These are phyloP conservation scores for Russula dissimulans DNA, from an alignment of 768 basidiomycete species.

Conservation along the genomic window DNA sequence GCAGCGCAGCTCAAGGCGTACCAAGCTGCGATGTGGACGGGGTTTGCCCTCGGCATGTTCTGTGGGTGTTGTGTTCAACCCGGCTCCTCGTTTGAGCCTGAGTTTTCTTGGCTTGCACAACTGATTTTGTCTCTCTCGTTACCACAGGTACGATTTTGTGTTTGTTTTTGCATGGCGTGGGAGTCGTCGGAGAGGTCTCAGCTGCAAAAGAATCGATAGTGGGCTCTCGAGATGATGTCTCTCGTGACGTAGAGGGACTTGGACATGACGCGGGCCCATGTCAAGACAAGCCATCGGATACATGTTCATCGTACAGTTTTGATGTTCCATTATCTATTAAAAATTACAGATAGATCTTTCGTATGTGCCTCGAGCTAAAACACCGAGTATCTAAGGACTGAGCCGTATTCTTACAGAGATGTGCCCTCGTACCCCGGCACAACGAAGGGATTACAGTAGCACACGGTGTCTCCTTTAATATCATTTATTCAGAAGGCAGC, in stretches of 20 bases:
- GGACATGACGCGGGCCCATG: background rate
- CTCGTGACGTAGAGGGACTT: background rate
- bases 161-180: conserved; percentile 30
- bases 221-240: background rate
- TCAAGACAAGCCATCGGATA: background rate
- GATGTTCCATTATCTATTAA: no score
- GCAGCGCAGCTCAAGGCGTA: conserved; percentile 44
- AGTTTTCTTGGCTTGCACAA: no score
- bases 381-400: no score
- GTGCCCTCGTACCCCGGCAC: no score
- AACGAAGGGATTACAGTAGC: no score
- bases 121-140: no score
- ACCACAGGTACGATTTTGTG: conserved; percentile 8
- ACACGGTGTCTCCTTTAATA: no score
- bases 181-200: conserved; percentile 31
- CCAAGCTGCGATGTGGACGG: conserved; percentile 54
- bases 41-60: conserved; percentile 50
- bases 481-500: no score
- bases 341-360: no score
- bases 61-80: conserved; percentile 31
- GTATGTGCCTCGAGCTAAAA: no score
- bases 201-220: background rate
- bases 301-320: background rate
- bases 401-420: no score
- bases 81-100: no score